A percentile compares a stretch with the other conserved stretches of the same genome.
Evolutionary conservation across 176 grass and related monocot genomes (phyloP).

Genomic region (Carex cristatella): DNA sequence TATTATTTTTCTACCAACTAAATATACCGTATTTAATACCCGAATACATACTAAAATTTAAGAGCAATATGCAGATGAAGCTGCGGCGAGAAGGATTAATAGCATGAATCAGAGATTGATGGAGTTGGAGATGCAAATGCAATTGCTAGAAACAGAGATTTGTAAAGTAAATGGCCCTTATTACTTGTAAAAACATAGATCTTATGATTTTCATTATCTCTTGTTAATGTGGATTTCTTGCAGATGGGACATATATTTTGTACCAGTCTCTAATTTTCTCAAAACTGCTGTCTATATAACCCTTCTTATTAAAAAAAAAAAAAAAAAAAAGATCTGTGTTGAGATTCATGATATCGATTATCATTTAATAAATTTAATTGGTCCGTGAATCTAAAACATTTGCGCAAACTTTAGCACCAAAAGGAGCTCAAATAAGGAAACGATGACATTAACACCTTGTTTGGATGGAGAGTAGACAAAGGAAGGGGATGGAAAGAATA

Average conservation of each 20-base stretch:
- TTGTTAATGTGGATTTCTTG: not conserved
- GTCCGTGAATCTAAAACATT: no score
- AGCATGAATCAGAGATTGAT: conserved; percentile 15
- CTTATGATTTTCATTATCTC: not conserved
- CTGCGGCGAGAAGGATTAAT: not conserved
- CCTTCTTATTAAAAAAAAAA: not conserved
- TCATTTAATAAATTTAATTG: no score
- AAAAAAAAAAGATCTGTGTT: no score
- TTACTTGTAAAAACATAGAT: not conserved
- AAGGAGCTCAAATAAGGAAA: no score
- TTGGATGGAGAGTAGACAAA: no score
- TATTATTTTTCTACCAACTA: not conserved
- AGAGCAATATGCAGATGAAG: conserved; percentile 18
- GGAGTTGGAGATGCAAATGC: conserved; percentile 23
- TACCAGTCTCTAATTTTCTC: not conserved
- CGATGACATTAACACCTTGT: no score
- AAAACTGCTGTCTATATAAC: not conserved
- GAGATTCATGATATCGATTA: no score
- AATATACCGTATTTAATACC: not conserved
- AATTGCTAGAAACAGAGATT: conserved; percentile 17
- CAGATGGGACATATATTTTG: not conserved
- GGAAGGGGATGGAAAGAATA: no score
- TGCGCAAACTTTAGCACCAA: not conserved
- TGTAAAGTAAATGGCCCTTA: conserved; percentile 1
- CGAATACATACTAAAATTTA: not conserved